Evolutionary conservation across 257 asterid genomes (phyloP), one percentile per base, ranked within the genome.

Genomic region (Avicennia marina): DNA sequence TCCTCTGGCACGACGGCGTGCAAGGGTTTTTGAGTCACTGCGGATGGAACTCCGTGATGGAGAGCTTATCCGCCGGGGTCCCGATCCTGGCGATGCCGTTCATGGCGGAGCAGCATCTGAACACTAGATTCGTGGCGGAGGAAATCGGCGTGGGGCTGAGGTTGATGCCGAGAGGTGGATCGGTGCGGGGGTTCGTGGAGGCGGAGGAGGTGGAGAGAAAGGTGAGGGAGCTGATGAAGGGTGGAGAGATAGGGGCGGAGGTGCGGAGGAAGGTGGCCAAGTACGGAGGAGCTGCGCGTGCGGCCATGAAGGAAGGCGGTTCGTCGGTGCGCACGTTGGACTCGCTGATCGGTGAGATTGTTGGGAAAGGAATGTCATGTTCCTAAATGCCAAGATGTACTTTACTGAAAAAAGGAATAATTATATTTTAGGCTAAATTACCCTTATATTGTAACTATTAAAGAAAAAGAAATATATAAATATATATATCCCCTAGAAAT

Each of bases 1-100:
- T 82, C 2, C 76, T 85, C 7, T 16, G 31, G 2, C 96, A 88
- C 61, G 63, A 62, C 1, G 72, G 63, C 0, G 69, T 82, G 2
- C 65, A 56, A 7, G 90, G 88, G 50, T 80, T 82, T 61, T 40
- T 88, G 72, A 80, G 90, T 57, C 95, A 88, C 44, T 87, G 96
- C 15, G 96, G 96, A 53, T 87, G 95, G 93, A 87, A 87, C 60
- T 87, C 96, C 8, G 82, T 78, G 53, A 11, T 54, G 50, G 96
- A 87, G 50, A 73, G 93, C 49, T 33, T 85, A 33, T 66, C 65
- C 36, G 76, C 82, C 19, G 73, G 71, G 0, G 87, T 85, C 11
- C 90, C 96, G 10, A 65, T 87, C 11, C 54, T 87, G 0, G 93
- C 87, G 2, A 11, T 85, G 59, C 95, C 96, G 7, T 62, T 85